Evolutionary conservation across 352 stramenopile species (phyloP).

Genomic region (Globisporangium acanthophoron): DNA sequence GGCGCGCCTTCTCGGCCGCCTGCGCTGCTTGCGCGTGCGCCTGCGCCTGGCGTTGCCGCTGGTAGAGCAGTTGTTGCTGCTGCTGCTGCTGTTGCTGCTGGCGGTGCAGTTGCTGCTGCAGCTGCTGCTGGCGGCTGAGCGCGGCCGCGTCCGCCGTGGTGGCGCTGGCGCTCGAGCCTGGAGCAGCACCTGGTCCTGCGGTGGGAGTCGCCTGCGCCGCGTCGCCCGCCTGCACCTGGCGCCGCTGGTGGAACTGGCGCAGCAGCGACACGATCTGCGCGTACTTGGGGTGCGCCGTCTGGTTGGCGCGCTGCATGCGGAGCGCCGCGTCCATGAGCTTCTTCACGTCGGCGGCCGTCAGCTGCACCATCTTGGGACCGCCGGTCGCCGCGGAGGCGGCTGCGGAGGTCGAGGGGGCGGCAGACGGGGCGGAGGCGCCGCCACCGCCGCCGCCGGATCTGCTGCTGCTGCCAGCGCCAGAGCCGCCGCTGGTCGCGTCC

Average conservation of each 20-base stretch:
- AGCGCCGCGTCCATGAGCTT: slow-evolving; percentile 83
- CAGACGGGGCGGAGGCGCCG: too few relatives aligned
- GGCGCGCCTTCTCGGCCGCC: background rate
- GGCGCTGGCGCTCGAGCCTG: background rate
- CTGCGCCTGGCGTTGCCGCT: slow-evolving; percentile 28
- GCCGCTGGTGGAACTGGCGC: slow-evolving; percentile 65
- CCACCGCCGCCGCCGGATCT: background rate
- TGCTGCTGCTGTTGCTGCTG: slow-evolving; percentile 28
- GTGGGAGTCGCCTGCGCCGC: background rate
- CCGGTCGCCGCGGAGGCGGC: too few relatives aligned
- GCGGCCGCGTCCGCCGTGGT: background rate
- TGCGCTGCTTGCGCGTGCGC: slow-evolving; percentile 14
- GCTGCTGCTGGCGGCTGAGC: slow-evolving; percentile 11
- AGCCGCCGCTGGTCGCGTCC: background rate
- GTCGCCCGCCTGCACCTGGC: slow-evolving; percentile 5
- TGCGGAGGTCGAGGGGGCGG: too few relatives aligned
- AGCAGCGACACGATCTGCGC: slow-evolving; percentile 76
- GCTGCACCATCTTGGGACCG: slow-evolving; percentile 16
- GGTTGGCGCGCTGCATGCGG: slow-evolving; percentile 70
- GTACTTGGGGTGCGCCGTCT: slow-evolving; percentile 82
- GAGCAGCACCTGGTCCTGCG: background rate
- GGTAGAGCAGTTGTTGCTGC: slow-evolving; percentile 21
- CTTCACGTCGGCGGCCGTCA: slow-evolving; percentile 66
- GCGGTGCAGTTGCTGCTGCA: slow-evolving; percentile 10
- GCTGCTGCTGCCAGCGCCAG: too few relatives aligned